Evolutionary conservation across 805 yeast species (phyloP), one percentile per base, ranked within the genome.

Genomic region (Kuraishia hungarica): DNA sequence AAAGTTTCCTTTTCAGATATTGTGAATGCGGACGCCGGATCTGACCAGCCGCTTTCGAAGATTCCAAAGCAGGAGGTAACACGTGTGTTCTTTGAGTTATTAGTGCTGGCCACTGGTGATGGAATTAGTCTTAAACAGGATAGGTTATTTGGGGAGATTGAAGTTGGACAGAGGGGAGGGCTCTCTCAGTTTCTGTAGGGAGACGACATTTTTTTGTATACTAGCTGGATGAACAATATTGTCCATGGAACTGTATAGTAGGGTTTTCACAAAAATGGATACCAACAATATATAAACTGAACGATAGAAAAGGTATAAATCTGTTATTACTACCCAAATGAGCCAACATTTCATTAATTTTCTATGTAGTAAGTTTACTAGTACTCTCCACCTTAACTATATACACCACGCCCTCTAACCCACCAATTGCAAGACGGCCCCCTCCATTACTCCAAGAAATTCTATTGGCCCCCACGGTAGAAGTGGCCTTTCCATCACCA

Each of bases 21-120:
- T 51, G 64, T 81, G 54, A 71, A 67, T 17, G 70, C 61, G 19
- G 81, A 77, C 57, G n/a, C 62, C 50, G 57, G 57, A 46, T 57
- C 67, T 22, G 56, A 67, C 48, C 58, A 64, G 63, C 71, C 77
- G 22, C 61, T 76, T 39, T 69, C 79, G 1, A 56, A 53, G 1
- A 71, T 73, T 57, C 73, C 73, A 56, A 77, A 78, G 63, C 72
- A 76, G 60, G 84, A 85, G 61, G 89, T 90, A 21, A 82, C 89
- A 2, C 78, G 82, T 62, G 76, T 88, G 54, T 91, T 91, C 69
- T 91, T 90, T 63, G 96, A 91, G 66, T 67, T 91, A 65, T 74
- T 91, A 61, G 93, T 90, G 2, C 74, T 91, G 56, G 96, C 96
- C 1, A 85, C 94, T 5, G 76, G 82, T 50, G 91, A 86, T 61